Evolutionary conservation across 2,329 filamentous ascomycete species (phyloP), one percentile per base, ranked within the genome.

Genomic region (Colletotrichum echinochloae): DNA sequence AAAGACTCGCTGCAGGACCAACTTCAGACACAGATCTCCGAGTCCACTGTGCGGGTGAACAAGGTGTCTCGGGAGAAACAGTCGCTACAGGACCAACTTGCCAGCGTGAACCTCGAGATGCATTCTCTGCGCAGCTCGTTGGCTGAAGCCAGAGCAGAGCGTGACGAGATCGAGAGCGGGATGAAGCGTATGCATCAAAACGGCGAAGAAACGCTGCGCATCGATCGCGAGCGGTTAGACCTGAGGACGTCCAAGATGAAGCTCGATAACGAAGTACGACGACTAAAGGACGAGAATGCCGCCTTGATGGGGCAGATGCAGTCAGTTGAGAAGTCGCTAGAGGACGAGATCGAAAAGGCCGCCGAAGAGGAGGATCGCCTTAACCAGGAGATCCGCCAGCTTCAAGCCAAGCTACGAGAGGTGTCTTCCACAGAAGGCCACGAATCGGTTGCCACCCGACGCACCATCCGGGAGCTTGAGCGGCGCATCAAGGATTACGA

Each of bases 191-290:
- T 83, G n/a, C 84, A 83, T 71, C 83, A 88, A 48, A 85, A 87
- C 65, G 88, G 87, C 59, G 86, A 86, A 65, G 88, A 90, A 68
- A 88, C 86, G 1, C 86, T 89, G 74, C 87, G 86, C 16, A 78
- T 92, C 55, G 91, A 93, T 74, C 88, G 90, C 71, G 92, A 94
- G 76, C 90, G 91, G 73, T 81, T 91, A 55, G 90, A 93, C 64
- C 82, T 94, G 30, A 89, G 90, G 23, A 89, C 90, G 35, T 82
- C 88, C n/a, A 92, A 91, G 77, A 82, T 90, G 72, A 91, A 90
- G 75, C 84, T 93, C 23, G 91, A 94, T 73, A 86, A 83, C 71
- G 91, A 94, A 75, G 83, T 92, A 20, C 88, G 89, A 51, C 85
- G 90, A 16, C 81, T 93, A 20, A 88, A 84, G 61, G 89, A 92